Evolutionary conservation across 2,329 filamentous ascomycete genomes (phyloP).

Genomic region (Exophiala bonariae): DNA sequence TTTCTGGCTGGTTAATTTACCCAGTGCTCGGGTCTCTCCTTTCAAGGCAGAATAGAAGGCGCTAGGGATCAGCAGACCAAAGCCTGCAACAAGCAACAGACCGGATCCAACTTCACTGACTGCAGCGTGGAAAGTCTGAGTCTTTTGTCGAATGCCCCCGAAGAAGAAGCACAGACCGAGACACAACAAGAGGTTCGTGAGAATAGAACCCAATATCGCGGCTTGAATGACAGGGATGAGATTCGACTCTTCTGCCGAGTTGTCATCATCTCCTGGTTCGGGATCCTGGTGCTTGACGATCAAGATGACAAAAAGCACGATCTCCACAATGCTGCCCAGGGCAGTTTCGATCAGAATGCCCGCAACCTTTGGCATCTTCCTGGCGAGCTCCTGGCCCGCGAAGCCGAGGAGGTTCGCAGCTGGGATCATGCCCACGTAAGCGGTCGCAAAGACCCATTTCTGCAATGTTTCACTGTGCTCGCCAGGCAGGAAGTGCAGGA

Average conservation of each 20-base stretch:
- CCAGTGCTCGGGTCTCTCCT: slow-evolving; percentile 50
- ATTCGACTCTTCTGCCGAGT: slow-evolving; percentile 32
- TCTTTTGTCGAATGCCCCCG: slow-evolving; percentile 67
- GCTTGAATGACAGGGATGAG: slow-evolving; percentile 72
- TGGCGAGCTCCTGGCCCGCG: slow-evolving; percentile 68
- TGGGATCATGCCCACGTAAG: slow-evolving; percentile 75
- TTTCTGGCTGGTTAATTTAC: slow-evolving; percentile 35
- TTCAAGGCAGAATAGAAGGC: slow-evolving; percentile 48
- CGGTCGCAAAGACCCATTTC: slow-evolving; percentile 65
- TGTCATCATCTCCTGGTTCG: slow-evolving; percentile 14
- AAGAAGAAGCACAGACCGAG: slow-evolving; percentile 78
- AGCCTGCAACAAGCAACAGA: slow-evolving; percentile 74
- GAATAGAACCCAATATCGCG: slow-evolving; percentile 78
- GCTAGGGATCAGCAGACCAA: slow-evolving; percentile 45
- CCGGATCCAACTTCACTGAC: slow-evolving; percentile 79
- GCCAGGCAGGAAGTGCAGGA: slow-evolving; percentile 57
- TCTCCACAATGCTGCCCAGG: slow-evolving; percentile 74
- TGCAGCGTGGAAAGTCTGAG: slow-evolving; percentile 71
- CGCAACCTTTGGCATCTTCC: slow-evolving; percentile 73
- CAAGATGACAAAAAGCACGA: slow-evolving; percentile 79
- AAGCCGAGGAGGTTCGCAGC: slow-evolving; percentile 76
- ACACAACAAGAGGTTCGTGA: slow-evolving; percentile 80
- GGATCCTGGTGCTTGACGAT: slow-evolving; percentile 54
- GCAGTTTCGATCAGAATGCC: slow-evolving; percentile 51
- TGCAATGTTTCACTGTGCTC: slow-evolving; percentile 39